Evolutionary conservation across 306 rosid species (phyloP).

Genomic region (Abrus precatorius): DNA sequence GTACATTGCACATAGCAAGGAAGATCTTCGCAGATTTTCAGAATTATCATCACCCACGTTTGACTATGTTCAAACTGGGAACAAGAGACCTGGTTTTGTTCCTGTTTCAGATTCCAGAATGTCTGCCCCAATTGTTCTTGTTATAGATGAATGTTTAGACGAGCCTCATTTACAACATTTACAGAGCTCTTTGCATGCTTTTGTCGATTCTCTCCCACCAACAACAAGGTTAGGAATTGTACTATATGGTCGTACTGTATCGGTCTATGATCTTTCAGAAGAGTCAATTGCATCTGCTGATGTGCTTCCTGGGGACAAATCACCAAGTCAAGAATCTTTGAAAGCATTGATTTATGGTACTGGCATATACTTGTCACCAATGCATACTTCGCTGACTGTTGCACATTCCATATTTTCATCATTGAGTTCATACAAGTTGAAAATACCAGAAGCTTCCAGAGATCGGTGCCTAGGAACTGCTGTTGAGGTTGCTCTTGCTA

Average conservation of each 20-base stretch:
- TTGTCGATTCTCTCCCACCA: conserved; percentile 88
- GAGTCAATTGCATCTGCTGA: conserved; percentile 94
- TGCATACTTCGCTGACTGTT: conserved; percentile 92
- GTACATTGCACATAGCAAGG: conserved; percentile 79
- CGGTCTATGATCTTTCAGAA: conserved; percentile 91
- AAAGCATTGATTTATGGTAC: conserved; percentile 89
- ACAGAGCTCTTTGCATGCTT: conserved; percentile 96
- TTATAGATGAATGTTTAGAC: conserved; percentile 91
- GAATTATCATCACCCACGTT: conserved; percentile 87
- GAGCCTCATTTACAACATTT: conserved; percentile 93
- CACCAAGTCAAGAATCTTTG: conserved; percentile 77
- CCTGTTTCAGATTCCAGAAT: conserved; percentile 94
- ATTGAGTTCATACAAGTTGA: conserved; percentile 79
- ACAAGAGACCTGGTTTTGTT: conserved; percentile 92
- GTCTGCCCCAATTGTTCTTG: conserved; percentile 92
- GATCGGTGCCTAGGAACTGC: conserved; percentile 97
- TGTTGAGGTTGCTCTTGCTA: conserved; percentile 96
- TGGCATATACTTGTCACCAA: conserved; percentile 91
- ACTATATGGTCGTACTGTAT: conserved; percentile 88
- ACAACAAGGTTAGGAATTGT: conserved; percentile 91
- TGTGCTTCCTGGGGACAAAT: conserved; percentile 93
- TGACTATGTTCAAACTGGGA: conserved; percentile 91
- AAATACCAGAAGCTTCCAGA: conserved; percentile 87
- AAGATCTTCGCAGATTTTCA: conserved; percentile 81
- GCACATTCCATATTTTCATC: conserved; percentile 96